Percentiles rank a stretch among this genome's conserved stretches.
Conservation (phyloP, 148 eudicot genomes). For the Silene uniflora region DNA sequence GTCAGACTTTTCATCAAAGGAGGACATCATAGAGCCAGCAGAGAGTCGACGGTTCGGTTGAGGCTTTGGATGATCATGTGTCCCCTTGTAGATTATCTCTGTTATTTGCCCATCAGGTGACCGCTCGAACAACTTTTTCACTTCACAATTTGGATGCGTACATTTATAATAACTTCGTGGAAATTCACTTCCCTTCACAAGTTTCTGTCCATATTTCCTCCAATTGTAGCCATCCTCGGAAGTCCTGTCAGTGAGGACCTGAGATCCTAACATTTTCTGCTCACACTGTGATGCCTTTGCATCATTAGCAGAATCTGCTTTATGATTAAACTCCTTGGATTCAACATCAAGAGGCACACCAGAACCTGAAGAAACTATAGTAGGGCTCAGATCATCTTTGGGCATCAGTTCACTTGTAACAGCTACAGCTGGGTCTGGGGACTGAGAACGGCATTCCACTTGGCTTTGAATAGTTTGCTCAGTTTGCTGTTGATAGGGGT, state of each 20-base stretch:
- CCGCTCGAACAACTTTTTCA: slow-evolving; percentile 91
- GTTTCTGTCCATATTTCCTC: slow-evolving; percentile 98
- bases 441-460: slow-evolving; percentile 37
- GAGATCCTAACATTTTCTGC: slow-evolving; percentile 41
- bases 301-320: slow-evolving; percentile 32
- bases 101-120: slow-evolving; percentile 81
- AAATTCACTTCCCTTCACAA: slow-evolving; percentile 95
- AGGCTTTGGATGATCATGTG: slow-evolving; percentile 97
- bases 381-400: slow-evolving; percentile 31
- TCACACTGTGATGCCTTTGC: slow-evolving; percentile 48
- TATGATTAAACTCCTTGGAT: slow-evolving; percentile 40
- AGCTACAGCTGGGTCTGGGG: slow-evolving; percentile 37
- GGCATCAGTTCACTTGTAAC: slow-evolving; percentile 41
- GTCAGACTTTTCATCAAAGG: slow-evolving; percentile 66
- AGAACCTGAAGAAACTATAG: slow-evolving; percentile 27
- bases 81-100: slow-evolving; percentile 89
- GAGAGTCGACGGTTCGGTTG: slow-evolving; percentile 77
- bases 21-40: slow-evolving; percentile 71
- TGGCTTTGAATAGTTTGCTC: slow-evolving; percentile 40
- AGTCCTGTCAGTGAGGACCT: slow-evolving; percentile 59
- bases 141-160: slow-evolving; percentile 94
- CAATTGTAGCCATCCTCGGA: slow-evolving; percentile 97
- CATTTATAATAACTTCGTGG: slow-evolving; percentile 99
- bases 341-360: slow-evolving; percentile 36
- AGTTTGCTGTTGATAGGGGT: slow-evolving; percentile 39